Evolutionary conservation across 331 rosid species (phyloP), one percentile per base, ranked within the genome.

Genomic region (Arachis monticola): DNA sequence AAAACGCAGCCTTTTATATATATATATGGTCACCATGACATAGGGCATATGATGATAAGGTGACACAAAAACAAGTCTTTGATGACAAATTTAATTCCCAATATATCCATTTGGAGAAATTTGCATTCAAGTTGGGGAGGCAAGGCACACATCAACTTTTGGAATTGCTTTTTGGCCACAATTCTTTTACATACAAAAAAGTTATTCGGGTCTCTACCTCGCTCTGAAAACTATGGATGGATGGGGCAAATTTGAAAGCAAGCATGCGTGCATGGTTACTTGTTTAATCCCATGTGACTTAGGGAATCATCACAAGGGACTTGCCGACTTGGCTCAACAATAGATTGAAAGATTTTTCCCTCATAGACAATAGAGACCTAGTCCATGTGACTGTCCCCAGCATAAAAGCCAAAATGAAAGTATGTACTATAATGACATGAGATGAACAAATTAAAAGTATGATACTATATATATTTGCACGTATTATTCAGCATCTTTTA

Each of bases 251-350:
- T 3, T 38, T 38, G 41, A 38, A 38, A 38, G 41, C 41, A 38
- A 38, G 41, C 41, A 38, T 38, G 41, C 41, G 5, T 38, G 41
- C 41, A 13, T 55, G 60, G 58, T 53, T 50, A 9, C 45, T 53
- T 45, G 74, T 80, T 80, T 64, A 68, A 69, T 55, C 60, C 60
- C 27, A 55, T 55, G 60, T 55, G 30, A 55, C 3, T 55, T 13
- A n/a, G 31, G 7, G 60, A 55, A 13, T 44, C 64, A 27, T 3
- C 64, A 27, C 1, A 57, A 57, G 11, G 62, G 30, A 55, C 30
- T 55, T 55, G 60, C 8, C 82, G 30, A 55, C 30, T 55, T 55
- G 60, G 30, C 82, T 80, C 76, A 85, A 83, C 70, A 56, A 71
- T 42, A 5, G 74, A 70, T 13, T 76, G 80, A 77, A 83, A 64